phyloP scores from a whole-genome alignment of 1,284 basidiomycete genomes.

The Mrakiaceae sp. region DNA sequence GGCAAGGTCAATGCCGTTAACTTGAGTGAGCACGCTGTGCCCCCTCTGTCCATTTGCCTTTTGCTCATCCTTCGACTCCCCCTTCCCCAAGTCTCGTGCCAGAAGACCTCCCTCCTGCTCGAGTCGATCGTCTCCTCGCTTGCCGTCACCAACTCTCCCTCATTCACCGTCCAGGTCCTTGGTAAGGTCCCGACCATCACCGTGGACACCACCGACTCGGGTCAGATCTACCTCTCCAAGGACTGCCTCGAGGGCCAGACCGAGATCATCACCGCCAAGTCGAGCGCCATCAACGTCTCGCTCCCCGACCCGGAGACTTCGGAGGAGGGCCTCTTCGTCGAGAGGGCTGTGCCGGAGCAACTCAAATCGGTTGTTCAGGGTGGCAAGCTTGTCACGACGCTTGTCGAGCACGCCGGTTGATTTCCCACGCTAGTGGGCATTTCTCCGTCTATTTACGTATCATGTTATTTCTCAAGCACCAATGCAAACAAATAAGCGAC shows the following conservation, averaged over 20 bases:
- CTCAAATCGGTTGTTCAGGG: conserved; percentile 69
- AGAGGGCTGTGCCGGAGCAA: conserved; percentile 92
- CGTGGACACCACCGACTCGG: conserved; percentile 88
- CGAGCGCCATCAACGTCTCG: conserved; percentile 85
- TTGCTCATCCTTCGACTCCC: not conserved
- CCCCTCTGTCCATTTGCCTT: not conserved
- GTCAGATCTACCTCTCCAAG: conserved; percentile 87
- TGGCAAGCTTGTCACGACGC: conserved; percentile 75
- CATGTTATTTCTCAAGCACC: no score
- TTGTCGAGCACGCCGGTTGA: conserved; percentile 79
- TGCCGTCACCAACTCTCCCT: conserved; percentile 81
- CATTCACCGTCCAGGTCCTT: conserved; percentile 85
- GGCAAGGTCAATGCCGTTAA: conserved; percentile 95
- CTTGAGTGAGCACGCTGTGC: conserved; percentile 42
- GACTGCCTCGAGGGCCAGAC: conserved; percentile 51
- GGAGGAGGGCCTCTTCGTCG: conserved; percentile 83
- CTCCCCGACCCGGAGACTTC: conserved; percentile 68
- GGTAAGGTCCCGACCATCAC: conserved; percentile 84
- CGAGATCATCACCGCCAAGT: conserved; percentile 92
- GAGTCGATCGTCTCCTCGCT: conserved; percentile 83
- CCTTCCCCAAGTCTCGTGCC: conserved; percentile 60
- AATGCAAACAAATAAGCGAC: no score
- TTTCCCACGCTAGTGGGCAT: no score
- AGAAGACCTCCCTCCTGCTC: conserved; percentile 76
- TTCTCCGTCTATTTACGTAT: no score